Percentiles rank a stretch among this genome's conserved stretches.
Evolutionary conservation across 345 rosid species (phyloP).

Genomic region (Gossypium turneri): DNA sequence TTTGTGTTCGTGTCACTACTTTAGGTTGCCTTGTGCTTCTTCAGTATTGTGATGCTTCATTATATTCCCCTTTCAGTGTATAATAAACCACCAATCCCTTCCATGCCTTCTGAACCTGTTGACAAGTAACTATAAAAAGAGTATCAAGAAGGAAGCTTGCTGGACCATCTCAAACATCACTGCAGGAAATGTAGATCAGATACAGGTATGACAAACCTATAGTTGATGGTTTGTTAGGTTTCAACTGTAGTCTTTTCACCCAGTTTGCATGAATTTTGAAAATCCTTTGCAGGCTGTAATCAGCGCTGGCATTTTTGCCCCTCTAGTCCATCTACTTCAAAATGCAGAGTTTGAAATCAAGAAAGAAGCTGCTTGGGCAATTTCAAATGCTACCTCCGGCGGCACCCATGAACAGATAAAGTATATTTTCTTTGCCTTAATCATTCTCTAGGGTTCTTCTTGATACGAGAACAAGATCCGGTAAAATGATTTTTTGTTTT

Average conservation of each 20-base stretch:
- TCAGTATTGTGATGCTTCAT: slow-evolving; percentile 10
- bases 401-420: slow-evolving; percentile 70
- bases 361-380: slow-evolving; percentile 86
- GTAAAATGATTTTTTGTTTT: background rate
- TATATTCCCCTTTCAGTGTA: slow-evolving; percentile 37
- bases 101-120: slow-evolving; percentile 56
- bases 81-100: slow-evolving; percentile 54
- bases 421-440: slow-evolving; percentile 28
- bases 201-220: slow-evolving; percentile 40
- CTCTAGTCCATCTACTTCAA: slow-evolving; percentile 54
- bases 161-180: slow-evolving; percentile 92
- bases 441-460: background rate
- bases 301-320: slow-evolving; percentile 49
- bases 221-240: background rate
- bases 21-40: slow-evolving; percentile 3
- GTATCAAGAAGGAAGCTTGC: slow-evolving; percentile 84
- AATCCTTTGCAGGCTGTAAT: slow-evolving; percentile 49
- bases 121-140: slow-evolving; percentile 53
- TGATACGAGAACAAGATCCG: background rate
- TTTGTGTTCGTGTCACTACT: background rate
- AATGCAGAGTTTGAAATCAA: slow-evolving; percentile 76
- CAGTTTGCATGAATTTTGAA: slow-evolving; percentile 6
- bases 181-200: slow-evolving; percentile 74
- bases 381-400: slow-evolving; percentile 81
- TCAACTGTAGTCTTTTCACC: background rate